Percentiles rank a stretch among this genome's conserved stretches.
Evolutionary conservation across 768 basidiomycete genomes (phyloP).

Genomic region (Kondoa malvinella): DNA sequence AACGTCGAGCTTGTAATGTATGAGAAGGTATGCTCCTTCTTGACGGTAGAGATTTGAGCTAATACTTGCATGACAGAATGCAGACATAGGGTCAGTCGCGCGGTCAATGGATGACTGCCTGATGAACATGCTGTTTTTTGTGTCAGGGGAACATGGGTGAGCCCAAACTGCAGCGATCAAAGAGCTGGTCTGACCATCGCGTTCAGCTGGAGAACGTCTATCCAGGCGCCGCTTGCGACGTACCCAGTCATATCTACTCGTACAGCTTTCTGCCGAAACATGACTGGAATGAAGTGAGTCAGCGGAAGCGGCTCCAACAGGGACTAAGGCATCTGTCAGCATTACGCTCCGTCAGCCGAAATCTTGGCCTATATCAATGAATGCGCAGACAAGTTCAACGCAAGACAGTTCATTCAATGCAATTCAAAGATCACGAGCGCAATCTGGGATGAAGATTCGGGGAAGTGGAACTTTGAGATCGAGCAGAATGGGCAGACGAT

Average conservation of each 20-base stretch:
- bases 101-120: too few relatives aligned
- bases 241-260: conserved; percentile 36
- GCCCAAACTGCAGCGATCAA: too few relatives aligned
- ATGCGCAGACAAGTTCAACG: conserved; percentile 12
- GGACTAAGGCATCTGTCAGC: too few relatives aligned
- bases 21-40: conserved; percentile 4
- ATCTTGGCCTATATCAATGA: conserved; percentile 43
- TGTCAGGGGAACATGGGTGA: too few relatives aligned
- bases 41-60: background rate
- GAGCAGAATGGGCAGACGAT: conserved; percentile 10
- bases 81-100: background rate
- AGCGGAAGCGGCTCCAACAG: too few relatives aligned
- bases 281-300: too few relatives aligned
- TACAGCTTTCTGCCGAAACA: conserved; percentile 16
- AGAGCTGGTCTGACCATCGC: too few relatives aligned
- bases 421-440: conserved; percentile 39
- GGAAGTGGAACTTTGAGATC: conserved; percentile 43
- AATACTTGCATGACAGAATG: too few relatives aligned
- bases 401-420: conserved; percentile 13
- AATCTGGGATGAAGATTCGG: conserved; percentile 38
- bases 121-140: too few relatives aligned
- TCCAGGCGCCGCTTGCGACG: conserved; percentile 41
- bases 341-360: conserved; percentile 45
- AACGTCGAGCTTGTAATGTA: conserved; percentile 17
- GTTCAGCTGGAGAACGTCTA: too few relatives aligned